A percentile compares a stretch with the other conserved stretches of the same genome.
Evolutionary conservation across 306 rosid species (phyloP).

Genomic region (Cotoneaster glaucophyllus): DNA sequence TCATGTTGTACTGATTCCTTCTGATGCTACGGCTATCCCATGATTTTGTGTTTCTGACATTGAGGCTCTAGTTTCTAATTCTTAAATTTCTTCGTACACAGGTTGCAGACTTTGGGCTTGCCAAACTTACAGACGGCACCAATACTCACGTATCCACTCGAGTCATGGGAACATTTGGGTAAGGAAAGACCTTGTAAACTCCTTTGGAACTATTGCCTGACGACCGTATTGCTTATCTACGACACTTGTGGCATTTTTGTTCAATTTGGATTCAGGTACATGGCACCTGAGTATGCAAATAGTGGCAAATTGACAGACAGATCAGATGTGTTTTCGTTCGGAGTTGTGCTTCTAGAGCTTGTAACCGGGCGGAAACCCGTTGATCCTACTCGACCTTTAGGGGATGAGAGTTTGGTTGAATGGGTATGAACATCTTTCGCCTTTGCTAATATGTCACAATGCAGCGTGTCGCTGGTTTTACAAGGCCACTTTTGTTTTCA

Average conservation of each 20-base stretch:
- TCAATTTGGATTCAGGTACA: conserved; percentile 46
- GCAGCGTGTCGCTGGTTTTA: not conserved
- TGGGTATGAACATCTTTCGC: conserved; percentile 55
- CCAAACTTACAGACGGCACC: conserved; percentile 65
- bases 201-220: not conserved
- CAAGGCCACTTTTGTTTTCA: not conserved
- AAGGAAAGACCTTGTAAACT: conserved; percentile 7
- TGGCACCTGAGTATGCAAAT: conserved; percentile 97
- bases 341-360: conserved; percentile 89
- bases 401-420: conserved; percentile 97
- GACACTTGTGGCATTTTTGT: not conserved
- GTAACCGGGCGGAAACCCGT: conserved; percentile 87
- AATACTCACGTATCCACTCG: conserved; percentile 86
- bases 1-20: not conserved
- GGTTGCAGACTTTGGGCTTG: conserved; percentile 98
- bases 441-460: conserved; percentile 2
- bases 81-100: conserved; percentile 28
- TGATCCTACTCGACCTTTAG: conserved; percentile 68
- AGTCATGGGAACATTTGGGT: conserved; percentile 99
- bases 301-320: conserved; percentile 92
- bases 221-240: not conserved
- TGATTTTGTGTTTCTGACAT: not conserved
- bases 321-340: conserved; percentile 95
- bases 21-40: not conserved
- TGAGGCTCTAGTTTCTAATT: conserved; percentile 18